Base-by-base conservation (phyloP, 768 basidiomycete genomes). In the Leccinum truebloodii region DNA sequence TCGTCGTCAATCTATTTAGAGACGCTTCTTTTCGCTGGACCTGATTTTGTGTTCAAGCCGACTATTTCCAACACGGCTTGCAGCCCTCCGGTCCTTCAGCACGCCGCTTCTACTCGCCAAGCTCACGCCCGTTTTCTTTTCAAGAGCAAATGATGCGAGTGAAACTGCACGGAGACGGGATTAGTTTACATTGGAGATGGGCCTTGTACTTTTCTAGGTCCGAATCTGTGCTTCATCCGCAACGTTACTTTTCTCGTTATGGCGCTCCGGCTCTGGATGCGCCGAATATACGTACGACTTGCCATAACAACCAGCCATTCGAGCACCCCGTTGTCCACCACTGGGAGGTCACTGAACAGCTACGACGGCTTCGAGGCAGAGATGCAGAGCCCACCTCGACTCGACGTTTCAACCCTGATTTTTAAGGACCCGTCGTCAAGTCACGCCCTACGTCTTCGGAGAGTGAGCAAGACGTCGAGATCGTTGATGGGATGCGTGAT, bases 261-360 rank as follows among this genome's bases (percentile, higher is more conserved):
- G 57, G 24, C 20, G 34, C 32, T 24, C 30, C 16, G 41, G 39
- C 52, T 49, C 46, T 24, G 30, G 24, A 49, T 22, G 55, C 22
- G 35, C 22, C 13, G 54, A 41, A 41, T 9, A 39, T 39, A 39
- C 22, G 22, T 24, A 20, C 9, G 9, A 34, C 22, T 34, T 67
- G 56, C 62, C 56, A 60, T 67, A 61, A 59, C 30, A 51, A 68
- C 67, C 51, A 68, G 18, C 39, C 6, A 3, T 65, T 49, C 12
- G 26, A 60, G 66, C 32, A 49, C 51, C 48, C 26, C 37, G 6
- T 22, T 60, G 35, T n/a, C 58, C 48, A 20, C n/a, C 12, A 20
- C 18, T 35, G 34, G 16, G 12, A 7, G 18, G 14, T 54, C 41
- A 26, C 13, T 24, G 14, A 4, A 10, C 16, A 8, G 32, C 39